phyloP scores from a whole-genome alignment of 257 asterid species.

The Schizonepeta tenuifolia region DNA sequence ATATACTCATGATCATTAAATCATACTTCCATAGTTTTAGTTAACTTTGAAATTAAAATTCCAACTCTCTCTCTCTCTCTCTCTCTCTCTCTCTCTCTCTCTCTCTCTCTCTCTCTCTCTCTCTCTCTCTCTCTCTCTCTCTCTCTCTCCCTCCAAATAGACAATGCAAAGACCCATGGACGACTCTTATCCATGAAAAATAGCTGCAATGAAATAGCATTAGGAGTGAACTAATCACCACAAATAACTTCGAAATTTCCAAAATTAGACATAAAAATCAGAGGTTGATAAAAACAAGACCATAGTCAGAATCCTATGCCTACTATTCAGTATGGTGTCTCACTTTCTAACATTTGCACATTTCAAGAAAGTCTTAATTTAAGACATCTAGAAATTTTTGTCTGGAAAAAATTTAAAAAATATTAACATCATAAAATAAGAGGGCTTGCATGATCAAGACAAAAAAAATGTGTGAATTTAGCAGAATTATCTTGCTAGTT shows the following conservation, averaged over 20 bases:
- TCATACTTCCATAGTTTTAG: neutral
- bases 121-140: no score
- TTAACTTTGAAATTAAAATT: no score
- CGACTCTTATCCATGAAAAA: neutral
- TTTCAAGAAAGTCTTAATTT: conserved; percentile 37
- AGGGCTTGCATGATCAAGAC: neutral
- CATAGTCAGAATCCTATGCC: conserved; percentile 30
- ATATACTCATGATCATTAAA: no score
- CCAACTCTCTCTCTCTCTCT: no score
- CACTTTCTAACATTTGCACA: conserved; percentile 21
- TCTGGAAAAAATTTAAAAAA: neutral
- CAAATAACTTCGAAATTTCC: neutral
- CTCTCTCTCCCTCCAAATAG: no score
- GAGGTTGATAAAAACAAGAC: conserved; percentile 23
- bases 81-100: no score
- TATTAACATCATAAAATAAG: neutral
- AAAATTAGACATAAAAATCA: conserved; percentile 35
- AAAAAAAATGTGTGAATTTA: conserved; percentile 31
- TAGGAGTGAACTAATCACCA: neutral
- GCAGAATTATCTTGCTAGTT: conserved; percentile 28
- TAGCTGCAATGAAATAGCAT: conserved; percentile 8
- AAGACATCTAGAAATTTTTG: conserved; percentile 6
- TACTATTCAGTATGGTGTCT: conserved; percentile 23
- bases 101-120: no score
- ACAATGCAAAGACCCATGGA: no score